Percentiles rank a stretch among this genome's conserved stretches.
Conservation (phyloP, 2,329 filamentous ascomycete species). For the Aaosphaeria pasadenensis region DNA sequence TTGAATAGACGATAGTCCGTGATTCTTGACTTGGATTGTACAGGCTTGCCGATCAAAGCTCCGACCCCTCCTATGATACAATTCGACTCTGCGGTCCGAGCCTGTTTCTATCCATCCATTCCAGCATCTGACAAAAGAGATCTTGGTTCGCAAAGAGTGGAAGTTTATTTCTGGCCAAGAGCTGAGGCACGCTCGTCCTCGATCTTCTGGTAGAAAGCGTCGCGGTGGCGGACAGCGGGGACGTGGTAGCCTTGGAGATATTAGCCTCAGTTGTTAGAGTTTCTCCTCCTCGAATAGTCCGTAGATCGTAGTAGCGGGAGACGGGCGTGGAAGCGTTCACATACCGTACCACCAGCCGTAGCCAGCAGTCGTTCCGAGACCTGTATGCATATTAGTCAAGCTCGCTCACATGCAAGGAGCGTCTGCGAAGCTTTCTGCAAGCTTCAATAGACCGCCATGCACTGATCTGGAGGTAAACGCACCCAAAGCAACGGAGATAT, state of each 20-base stretch:
- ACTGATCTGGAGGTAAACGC: slow-evolving; percentile 32
- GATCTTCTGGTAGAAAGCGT: slow-evolving; percentile 62
- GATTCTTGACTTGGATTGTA: slow-evolving; percentile 1
- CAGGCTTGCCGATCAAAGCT: background rate
- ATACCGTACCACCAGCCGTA: slow-evolving; percentile 68
- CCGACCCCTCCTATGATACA: slow-evolving; percentile 28
- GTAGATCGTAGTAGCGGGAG: background rate
- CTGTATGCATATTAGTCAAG: slow-evolving; percentile 38
- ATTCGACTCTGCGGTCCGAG: slow-evolving; percentile 17
- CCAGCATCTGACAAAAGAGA: slow-evolving; percentile 26
- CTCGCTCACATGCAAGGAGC: slow-evolving; percentile 1
- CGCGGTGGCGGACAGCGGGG: slow-evolving; percentile 60
- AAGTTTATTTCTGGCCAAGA: slow-evolving; percentile 36
- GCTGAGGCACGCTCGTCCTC: slow-evolving; percentile 58
- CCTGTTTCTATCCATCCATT: slow-evolving; percentile 20
- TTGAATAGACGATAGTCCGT: too few species aligned
- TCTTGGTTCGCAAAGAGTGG: slow-evolving; percentile 8
- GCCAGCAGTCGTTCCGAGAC: slow-evolving; percentile 60
- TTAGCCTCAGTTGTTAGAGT: slow-evolving; percentile 1
- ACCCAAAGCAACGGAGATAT: slow-evolving; percentile 65
- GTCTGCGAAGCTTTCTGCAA: too few species aligned
- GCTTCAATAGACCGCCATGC: too few species aligned
- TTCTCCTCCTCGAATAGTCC: too few species aligned
- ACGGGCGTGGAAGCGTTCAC: slow-evolving; percentile 23
- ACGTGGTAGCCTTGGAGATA: slow-evolving; percentile 57